phyloP scores from a whole-genome alignment of 2,329 filamentous ascomycete genomes.

The Daldinia eschscholtzii region DNA sequence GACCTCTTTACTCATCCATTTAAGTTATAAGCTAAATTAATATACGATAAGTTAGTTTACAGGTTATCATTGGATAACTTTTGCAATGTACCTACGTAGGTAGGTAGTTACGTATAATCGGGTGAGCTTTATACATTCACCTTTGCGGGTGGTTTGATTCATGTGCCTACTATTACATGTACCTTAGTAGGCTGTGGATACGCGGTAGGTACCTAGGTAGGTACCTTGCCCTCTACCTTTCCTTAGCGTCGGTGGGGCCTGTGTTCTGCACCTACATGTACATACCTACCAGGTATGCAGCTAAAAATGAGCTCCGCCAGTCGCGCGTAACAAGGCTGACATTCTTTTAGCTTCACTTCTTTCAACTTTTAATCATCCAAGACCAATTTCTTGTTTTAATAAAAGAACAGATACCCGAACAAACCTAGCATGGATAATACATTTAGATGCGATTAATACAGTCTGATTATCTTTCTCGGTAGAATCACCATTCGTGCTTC shows the following conservation, averaged over 20 bases:
- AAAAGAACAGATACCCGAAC: neutral
- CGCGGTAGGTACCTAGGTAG: neutral
- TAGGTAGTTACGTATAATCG: too few species aligned
- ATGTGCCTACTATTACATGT: too few species aligned
- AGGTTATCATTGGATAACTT: too few species aligned
- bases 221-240: neutral
- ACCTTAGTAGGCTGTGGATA: too few species aligned
- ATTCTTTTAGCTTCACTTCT: constrained; percentile 6
- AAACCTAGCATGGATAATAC: neutral
- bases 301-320: neutral
- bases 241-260: neutral
- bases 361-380: constrained; percentile 6
- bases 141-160: too few species aligned
- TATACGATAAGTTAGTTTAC: neutral
- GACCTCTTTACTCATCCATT: neutral
- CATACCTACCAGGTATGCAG: too few species aligned
- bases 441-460: neutral
- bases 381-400: neutral
- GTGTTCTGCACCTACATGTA: neutral
- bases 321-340: constrained; percentile 4
- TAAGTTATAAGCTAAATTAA: neutral
- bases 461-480: neutral
- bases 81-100: too few species aligned
- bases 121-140: too few species aligned
- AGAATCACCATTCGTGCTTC: neutral